Evolutionary conservation across 2,329 filamentous ascomycete species (phyloP).

Genomic region (Calonectria pauciramosa): DNA sequence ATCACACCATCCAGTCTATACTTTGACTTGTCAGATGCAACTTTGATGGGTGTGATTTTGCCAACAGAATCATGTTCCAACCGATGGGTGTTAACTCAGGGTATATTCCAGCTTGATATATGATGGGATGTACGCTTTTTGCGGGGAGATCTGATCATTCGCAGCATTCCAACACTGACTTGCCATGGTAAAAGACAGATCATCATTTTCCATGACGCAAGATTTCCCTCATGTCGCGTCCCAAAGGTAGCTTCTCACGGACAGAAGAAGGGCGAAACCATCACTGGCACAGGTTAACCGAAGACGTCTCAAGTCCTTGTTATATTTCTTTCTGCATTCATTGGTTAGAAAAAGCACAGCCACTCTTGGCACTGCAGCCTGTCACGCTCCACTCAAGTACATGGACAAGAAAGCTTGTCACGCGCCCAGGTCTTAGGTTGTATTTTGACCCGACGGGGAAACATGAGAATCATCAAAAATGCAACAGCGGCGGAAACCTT

Average conservation of each 20-base stretch:
- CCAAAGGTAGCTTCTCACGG: not conserved
- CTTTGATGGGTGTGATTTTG: not conserved
- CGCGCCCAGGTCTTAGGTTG: not conserved
- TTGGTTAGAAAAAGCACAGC: not conserved
- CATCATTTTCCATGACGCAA: not conserved
- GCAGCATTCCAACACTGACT: not conserved
- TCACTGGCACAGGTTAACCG: not conserved
- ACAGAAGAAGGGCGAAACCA: not conserved
- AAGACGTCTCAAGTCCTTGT: not conserved
- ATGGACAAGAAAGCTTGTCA: not conserved
- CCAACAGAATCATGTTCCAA: not conserved
- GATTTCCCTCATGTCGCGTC: not conserved
- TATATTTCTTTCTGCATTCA: too few species aligned
- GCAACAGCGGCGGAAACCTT: not conserved
- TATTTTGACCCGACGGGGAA: not conserved
- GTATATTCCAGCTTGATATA: not conserved
- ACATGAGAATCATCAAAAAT: not conserved
- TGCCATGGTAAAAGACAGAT: not conserved
- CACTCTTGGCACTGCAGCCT: conserved; percentile 3
- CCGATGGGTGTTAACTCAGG: not conserved
- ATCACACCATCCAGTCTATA: not conserved
- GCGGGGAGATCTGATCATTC: not conserved
- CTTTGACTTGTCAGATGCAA: not conserved
- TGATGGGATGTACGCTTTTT: too few species aligned
- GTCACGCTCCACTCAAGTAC: not conserved